Evolutionary conservation across 805 yeast genomes (phyloP), one percentile per base, ranked within the genome.

Genomic region (Yamadazyma takamatsuzukensis): DNA sequence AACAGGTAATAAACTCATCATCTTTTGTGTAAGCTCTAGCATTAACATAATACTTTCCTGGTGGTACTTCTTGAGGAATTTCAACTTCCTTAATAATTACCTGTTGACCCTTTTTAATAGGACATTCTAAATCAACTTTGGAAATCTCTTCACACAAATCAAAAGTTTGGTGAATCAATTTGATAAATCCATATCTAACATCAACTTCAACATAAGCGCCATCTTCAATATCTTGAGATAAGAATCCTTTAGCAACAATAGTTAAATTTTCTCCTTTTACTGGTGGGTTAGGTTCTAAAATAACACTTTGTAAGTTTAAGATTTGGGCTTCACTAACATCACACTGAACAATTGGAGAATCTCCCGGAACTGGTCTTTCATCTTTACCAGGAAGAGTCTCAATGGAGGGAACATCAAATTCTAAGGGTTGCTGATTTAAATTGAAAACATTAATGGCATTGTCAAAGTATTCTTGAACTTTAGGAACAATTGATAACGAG

Each of bases 121-220:
- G 98, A 57, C 98, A 93, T 38, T 74, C 71, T 67, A 88, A 61
- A 50, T 84, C 95, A 27, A 88, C 89, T 48, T 88, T 82, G 33
- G 77, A 76, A 38, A 88, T 69, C 54, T 87, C 80, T 44, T 88
- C 96, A 61, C 98, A 93, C 41, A 93, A 68, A 57, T 93, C 97
- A 56, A 81, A 84, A n/a, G 94, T 85, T 55, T 88, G 90, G 48
- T 86, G 82, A 33, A 93, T 63, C 37, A 93, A 71, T 47, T 83
- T 83, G 60, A 93, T 89, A 63, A 83, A 89, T 5, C 97, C 98
- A 51, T 88, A 83, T 44, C 84, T 74, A 14, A 93, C 97, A 45
- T 87, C 94, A 18, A 93, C 90, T 45, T 89, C 96, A 31, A 93
- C 94, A 50, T 89, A 93, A 0, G 97, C 85, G 21, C 98, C 98